Conservation (phyloP, 352 stramenopile genomes). For the Phytophthora pisi region DNA sequence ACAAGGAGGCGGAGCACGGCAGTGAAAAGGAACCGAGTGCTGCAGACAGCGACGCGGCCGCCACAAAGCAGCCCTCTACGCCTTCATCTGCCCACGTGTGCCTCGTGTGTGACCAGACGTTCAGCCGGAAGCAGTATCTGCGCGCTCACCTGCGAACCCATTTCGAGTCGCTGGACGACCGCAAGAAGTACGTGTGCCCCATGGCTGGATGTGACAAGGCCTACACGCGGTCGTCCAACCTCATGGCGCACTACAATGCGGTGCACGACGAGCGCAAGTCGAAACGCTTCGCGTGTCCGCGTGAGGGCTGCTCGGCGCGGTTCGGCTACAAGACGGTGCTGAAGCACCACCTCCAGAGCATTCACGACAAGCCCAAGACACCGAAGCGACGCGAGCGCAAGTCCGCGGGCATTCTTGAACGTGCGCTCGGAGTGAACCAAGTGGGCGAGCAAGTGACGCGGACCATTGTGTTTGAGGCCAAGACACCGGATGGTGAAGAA, state of each 20-base stretch:
- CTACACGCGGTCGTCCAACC: constrained; percentile 76
- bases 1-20: constrained; percentile 45
- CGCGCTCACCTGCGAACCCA: constrained; percentile 66
- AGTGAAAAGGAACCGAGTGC: constrained; percentile 1
- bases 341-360: constrained; percentile 59
- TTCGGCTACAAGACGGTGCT: constrained; percentile 85
- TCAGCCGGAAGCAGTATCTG: constrained; percentile 60
- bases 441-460: constrained; percentile 21
- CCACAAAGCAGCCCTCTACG: background rate
- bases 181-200: constrained; percentile 67
- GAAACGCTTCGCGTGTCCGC: constrained; percentile 66
- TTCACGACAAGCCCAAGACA: constrained; percentile 54
- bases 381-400: constrained; percentile 33
- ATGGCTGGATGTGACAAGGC: constrained; percentile 60
- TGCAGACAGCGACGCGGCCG: background rate
- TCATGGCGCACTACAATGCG: constrained; percentile 80
- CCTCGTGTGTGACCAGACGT: constrained; percentile 55
- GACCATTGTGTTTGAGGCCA: background rate
- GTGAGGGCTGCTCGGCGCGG: constrained; percentile 54
- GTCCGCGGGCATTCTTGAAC: constrained; percentile 38
- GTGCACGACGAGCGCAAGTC: constrained; percentile 66
- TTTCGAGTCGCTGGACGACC: constrained; percentile 65
- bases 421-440: constrained; percentile 43
- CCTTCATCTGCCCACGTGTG: constrained; percentile 35
- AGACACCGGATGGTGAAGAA: background rate